Base-by-base conservation (phyloP, 2,329 filamentous ascomycete species). In the Hypoxylon sp. region DNA sequence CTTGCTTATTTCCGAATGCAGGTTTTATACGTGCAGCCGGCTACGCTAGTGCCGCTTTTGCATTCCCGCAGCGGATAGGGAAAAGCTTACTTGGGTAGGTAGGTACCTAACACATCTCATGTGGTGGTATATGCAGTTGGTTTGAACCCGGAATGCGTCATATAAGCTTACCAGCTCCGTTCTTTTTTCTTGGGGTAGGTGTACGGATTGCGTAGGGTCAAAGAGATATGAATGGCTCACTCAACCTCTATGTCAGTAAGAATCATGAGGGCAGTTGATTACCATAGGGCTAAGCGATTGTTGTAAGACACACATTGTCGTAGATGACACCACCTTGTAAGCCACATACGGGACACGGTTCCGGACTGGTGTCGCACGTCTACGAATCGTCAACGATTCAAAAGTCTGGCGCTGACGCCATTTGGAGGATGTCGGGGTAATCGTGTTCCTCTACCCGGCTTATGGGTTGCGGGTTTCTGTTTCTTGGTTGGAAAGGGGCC, bases 41-140 rank as follows among this genome's bases (percentile, higher is more conserved):
- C 25, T 32, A 19, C 55, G 55, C 55, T 55, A 57, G 45, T 21
- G 38, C 55, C 13, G 37, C n/a, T 35, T 44, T 42, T 48, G 30
- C 55, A 45, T 55, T 46, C 46, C 55, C 55, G 55, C 51, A 35
- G 38, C 42, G 41, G 43, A 34, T 47, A 43, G 46, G 37, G 54
- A 30, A 32, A 31, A 25, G 31, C 25, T 34, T 20, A 45, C 26
- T 21, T 41, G 17, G 31, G 38, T 42, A 51, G 20, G 27, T n/a
- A 25, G 3, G 15, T 27, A 42, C 21, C 43, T 29, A 35, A 17
- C 11, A n/a, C 13, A 3, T 4, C 29, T 19, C 29, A 50, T 41
- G 55, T 37, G 51, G 55, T n/a, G 35, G 21, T 35, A 9, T 20
- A 38, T 29, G 29, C 43, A 29, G 29, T 34, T 19, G 37, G 41